A percentile compares a stretch with the other conserved stretches of the same genome.
Evolutionary conservation across 2,329 filamentous ascomycete genomes (phyloP).

Genomic region (Ophiostoma ulmi): DNA sequence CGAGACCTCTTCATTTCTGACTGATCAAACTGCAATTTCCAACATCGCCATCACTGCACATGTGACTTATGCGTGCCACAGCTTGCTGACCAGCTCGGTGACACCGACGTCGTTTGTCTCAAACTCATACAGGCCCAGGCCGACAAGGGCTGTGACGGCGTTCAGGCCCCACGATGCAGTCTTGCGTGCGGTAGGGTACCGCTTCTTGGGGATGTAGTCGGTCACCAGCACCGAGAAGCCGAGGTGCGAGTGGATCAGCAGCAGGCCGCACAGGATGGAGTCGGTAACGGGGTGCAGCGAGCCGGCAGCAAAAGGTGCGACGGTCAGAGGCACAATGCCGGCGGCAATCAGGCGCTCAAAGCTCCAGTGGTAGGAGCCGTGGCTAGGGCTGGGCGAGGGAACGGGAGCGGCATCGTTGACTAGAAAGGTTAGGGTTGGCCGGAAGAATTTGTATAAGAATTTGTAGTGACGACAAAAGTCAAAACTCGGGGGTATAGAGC

Average conservation of each 20-base stretch:
- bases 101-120: slow-evolving; percentile 97
- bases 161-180: slow-evolving; percentile 74
- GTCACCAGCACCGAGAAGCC: slow-evolving; percentile 87
- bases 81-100: slow-evolving; percentile 78
- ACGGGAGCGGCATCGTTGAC: slow-evolving; percentile 83
- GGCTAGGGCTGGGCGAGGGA: slow-evolving; percentile 64
- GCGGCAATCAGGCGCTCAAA: slow-evolving; percentile 84
- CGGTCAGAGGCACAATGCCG: slow-evolving; percentile 76
- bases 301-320: slow-evolving; percentile 88
- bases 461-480: background rate
- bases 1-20: background rate
- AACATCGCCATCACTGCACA: background rate
- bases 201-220: slow-evolving; percentile 79
- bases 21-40: background rate
- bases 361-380: slow-evolving; percentile 98
- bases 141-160: slow-evolving; percentile 70
- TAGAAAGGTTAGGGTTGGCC: slow-evolving; percentile 32
- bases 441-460: background rate
- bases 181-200: slow-evolving; percentile 63
- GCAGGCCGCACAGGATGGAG: slow-evolving; percentile 72
- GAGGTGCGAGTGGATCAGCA: slow-evolving; percentile 91
- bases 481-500: slow-evolving; percentile 20
- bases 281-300: slow-evolving; percentile 86
- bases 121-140: slow-evolving; percentile 91
- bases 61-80: slow-evolving; percentile 70